Evolutionary conservation across 805 yeast species (phyloP), one percentile per base, ranked within the genome.

Genomic region (Kuraishia piskuri): DNA sequence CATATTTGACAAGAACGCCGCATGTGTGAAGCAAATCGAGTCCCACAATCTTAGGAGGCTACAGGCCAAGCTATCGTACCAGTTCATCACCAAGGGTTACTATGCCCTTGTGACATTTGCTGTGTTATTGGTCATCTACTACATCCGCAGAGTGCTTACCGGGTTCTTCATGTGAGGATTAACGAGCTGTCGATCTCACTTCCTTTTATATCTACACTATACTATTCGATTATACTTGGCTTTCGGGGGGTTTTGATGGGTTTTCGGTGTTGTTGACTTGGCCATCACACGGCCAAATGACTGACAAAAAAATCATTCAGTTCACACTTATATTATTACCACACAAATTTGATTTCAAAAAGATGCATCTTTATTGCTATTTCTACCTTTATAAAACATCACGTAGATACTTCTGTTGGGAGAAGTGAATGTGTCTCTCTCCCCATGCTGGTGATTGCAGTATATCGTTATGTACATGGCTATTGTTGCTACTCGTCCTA

Each of bases 1-100:
- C 57, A 82, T 88, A 49, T 89, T 86, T 65, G 72, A 73, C 53
- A 80, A 83, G 71, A 84, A 84, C 67, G 76, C 77, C 48, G 70
- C 66, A 20, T 79, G 88, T 59, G 73, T 88, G 26, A 69, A 73
- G 48, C 95, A 88, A 65, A 77, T 88, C 57, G 92, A 85, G 64
- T 66, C 68, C 31, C 82, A 83, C 64, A 88, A 88, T 71, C 66
- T 83, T 63, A 66, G 73, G 21, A 79, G 79, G 66, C 71, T 86
- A 54, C 77, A 77, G 61, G 69, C 74, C 44, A 78, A 79, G 58
- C 66, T 84, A 69, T 71, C 80, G 51, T 83, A 82, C 66, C 74
- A 79, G 60, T 65, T 78, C 17, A 63, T 75, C 48, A 77, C 81
- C 48, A 76, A 76, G 56, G 83, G 84, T 20, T 77, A 79, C 58